Percentiles rank a stretch among this genome's conserved stretches.
These are phyloP conservation scores for Chalciporus piperatus DNA, from an alignment of 768 basidiomycete species.

Conservation along the genomic window DNA sequence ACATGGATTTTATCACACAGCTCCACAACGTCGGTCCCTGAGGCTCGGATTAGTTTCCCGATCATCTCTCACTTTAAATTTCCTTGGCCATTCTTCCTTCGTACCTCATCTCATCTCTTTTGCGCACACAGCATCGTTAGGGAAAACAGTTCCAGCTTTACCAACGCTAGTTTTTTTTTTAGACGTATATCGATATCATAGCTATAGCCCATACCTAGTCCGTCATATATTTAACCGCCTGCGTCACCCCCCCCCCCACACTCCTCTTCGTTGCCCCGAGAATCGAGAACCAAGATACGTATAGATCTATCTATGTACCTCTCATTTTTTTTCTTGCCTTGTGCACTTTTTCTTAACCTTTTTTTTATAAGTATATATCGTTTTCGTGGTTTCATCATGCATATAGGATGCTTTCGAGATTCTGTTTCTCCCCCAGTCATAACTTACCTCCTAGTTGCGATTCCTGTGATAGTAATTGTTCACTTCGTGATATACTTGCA, in stretches of 20 bases:
- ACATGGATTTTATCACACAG: slow-evolving; percentile 17
- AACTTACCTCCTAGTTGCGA: slow-evolving; percentile 8
- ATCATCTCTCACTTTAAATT: no score
- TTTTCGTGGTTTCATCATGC: no score
- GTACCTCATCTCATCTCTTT: no score
- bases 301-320: neutral
- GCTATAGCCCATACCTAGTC: neutral
- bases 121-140: neutral
- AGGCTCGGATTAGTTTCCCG: no score
- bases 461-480: slow-evolving; percentile 19
- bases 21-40: slow-evolving; percentile 15
- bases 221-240: neutral
- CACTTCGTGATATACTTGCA: no score
- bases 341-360: neutral
- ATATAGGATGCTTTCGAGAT: no score
- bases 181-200: neutral
- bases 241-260: neutral
- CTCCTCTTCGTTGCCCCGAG: no score
- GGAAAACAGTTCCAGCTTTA: no score
- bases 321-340: neutral
- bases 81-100: no score
- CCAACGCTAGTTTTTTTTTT: no score
- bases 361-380: no score
- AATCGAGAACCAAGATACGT: no score
- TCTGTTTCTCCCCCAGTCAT: neutral